Evolutionary conservation across 129 eudicot genomes (phyloP).

Genomic region (Flaveria robusta): DNA sequence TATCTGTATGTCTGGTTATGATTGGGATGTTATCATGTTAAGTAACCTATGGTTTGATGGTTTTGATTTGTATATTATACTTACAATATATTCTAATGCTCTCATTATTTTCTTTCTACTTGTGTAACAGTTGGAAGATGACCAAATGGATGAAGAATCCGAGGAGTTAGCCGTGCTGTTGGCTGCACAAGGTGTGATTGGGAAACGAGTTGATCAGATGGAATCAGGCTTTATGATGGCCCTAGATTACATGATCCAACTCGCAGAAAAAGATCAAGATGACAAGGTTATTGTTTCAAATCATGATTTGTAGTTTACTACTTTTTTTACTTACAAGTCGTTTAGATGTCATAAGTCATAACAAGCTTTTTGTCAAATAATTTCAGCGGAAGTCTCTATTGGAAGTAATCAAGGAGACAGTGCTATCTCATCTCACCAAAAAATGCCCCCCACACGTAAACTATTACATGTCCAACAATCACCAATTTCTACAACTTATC

Average conservation of each 20-base stretch:
- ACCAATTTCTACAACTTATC: slow-evolving; percentile 3
- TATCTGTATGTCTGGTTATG: neutral
- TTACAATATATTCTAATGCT: neutral
- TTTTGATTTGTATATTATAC: neutral
- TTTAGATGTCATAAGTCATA: slow-evolving; percentile 11
- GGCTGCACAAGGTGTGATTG: slow-evolving; percentile 99
- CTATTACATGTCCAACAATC: neutral
- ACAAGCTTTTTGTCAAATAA: slow-evolving; percentile 21
- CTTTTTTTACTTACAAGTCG: neutral
- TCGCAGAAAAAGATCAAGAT: slow-evolving; percentile 81
- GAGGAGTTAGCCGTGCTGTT: slow-evolving; percentile 85
- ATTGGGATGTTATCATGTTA: neutral
- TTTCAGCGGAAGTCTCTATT: slow-evolving; percentile 83
- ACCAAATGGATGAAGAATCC: slow-evolving; percentile 92
- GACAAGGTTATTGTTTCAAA: slow-evolving; percentile 56
- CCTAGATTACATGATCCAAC: slow-evolving; percentile 90
- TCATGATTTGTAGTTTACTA: neutral
- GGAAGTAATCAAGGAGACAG: slow-evolving; percentile 93
- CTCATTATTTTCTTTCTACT: neutral
- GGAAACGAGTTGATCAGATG: slow-evolving; percentile 98
- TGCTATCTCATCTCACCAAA: slow-evolving; percentile 92
- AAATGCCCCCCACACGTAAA: slow-evolving; percentile 94
- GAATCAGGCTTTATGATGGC: slow-evolving; percentile 98
- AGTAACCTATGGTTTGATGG: slow-evolving; percentile 2
- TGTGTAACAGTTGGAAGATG: slow-evolving; percentile 75